Evolutionary conservation across 2,329 filamentous ascomycete species (phyloP).

Genomic region (Xylaria sp.): DNA sequence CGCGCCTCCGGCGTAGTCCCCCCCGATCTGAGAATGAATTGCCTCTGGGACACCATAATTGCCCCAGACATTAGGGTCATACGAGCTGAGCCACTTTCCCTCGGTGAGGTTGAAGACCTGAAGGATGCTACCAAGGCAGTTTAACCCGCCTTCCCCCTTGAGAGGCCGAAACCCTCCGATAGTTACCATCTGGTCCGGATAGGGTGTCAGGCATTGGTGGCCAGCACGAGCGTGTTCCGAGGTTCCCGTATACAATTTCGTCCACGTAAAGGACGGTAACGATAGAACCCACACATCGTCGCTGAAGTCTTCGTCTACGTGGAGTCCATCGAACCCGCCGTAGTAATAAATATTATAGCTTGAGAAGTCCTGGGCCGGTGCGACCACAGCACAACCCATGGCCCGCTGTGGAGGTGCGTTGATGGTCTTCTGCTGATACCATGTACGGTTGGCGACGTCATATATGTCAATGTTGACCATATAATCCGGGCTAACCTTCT

Average conservation of each 20-base stretch:
- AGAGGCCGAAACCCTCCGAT: conserved; percentile 72
- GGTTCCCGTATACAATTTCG: conserved; percentile 59
- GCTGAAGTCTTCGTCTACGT: conserved; percentile 53
- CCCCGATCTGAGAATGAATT: conserved; percentile 75
- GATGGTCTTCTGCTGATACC: conserved; percentile 75
- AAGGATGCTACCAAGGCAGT: conserved; percentile 66
- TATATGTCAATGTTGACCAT: conserved; percentile 80
- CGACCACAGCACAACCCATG: conserved; percentile 79
- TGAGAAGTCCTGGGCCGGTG: conserved; percentile 74
- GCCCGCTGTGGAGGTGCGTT: conserved; percentile 67
- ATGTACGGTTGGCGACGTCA: conserved; percentile 74
- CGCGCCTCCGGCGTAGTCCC: conserved; percentile 73
- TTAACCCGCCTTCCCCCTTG: conserved; percentile 40
- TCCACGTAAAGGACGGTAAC: conserved; percentile 84
- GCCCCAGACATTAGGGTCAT: conserved; percentile 71
- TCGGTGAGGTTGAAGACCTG: conserved; percentile 79
- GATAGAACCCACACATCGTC: conserved; percentile 86
- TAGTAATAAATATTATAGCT: conserved; percentile 89
- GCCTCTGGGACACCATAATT: conserved; percentile 76
- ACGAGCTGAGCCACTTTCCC: conserved; percentile 75
- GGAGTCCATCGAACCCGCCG: conserved; percentile 74
- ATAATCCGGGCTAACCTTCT: conserved; percentile 74
- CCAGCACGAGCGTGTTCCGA: conserved; percentile 71
- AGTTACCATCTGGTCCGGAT: conserved; percentile 83
- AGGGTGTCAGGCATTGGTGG: conserved; percentile 79